Conservation (phyloP, 352 stramenopile genomes). For the Lagenidium sp. region DNA sequence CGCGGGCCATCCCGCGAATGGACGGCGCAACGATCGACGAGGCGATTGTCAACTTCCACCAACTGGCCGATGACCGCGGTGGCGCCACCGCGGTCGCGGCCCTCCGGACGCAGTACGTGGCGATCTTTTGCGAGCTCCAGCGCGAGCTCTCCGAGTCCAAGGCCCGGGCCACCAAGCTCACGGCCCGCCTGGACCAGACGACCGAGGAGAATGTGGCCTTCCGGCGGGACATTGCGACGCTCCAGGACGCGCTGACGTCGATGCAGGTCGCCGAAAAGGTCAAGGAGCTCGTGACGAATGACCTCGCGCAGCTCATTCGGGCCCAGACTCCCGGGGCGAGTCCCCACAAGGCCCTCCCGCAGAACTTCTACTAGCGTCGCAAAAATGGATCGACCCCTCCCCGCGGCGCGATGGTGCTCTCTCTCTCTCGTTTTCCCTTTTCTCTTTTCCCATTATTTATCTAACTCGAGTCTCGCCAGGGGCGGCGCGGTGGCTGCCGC, state of each 20-base stretch:
- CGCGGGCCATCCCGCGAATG: not conserved
- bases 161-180: slow-evolving; percentile 32
- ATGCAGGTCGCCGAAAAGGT: slow-evolving; percentile 55
- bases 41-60: slow-evolving; percentile 38
- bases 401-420: no score
- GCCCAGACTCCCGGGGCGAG: slow-evolving; percentile 8
- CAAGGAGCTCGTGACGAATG: slow-evolving; percentile 39
- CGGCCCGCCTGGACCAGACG: slow-evolving; percentile 45
- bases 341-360: slow-evolving; percentile 1
- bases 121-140: slow-evolving; percentile 62
- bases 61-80: slow-evolving; percentile 1
- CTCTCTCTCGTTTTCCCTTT: no score
- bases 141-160: slow-evolving; percentile 49
- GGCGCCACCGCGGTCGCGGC: slow-evolving; percentile 16
- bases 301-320: slow-evolving; percentile 32
- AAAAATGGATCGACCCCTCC: no score
- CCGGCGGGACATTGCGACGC: slow-evolving; percentile 49
- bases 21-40: slow-evolving; percentile 28
- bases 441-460: no score
- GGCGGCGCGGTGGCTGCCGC: no score
- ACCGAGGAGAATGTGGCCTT: slow-evolving; percentile 48
- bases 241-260: slow-evolving; percentile 52
- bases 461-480: no score
- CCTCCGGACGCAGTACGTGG: slow-evolving; percentile 43
- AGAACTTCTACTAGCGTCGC: slow-evolving; percentile 11